A percentile compares a stretch with the other conserved stretches of the same genome.
phyloP scores from a whole-genome alignment of 1,284 basidiomycete genomes.

The Fomes fomentarius region DNA sequence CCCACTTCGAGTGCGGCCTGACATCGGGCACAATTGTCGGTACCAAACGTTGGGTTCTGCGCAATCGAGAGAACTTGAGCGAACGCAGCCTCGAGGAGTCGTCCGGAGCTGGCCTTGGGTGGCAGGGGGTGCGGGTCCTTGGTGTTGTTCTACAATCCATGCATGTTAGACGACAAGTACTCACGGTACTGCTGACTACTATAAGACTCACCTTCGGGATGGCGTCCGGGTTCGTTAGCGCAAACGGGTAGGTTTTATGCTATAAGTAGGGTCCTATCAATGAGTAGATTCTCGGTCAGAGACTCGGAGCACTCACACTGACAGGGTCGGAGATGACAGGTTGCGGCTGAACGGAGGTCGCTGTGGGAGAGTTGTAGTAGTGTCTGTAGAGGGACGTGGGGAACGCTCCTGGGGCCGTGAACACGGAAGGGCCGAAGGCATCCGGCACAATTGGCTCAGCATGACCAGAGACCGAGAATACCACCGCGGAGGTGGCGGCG shows the following conservation, averaged over 20 bases:
- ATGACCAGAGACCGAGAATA: conserved; percentile 11
- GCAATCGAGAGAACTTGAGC: conserved; percentile 58
- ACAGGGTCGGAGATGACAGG: conserved; percentile 73
- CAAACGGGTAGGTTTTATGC: conserved; percentile 58
- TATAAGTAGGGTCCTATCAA: conserved; percentile 24
- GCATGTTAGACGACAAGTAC: neutral
- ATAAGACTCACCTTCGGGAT: conserved; percentile 47
- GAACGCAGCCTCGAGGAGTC: conserved; percentile 53
- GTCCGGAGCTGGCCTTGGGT: conserved; percentile 46
- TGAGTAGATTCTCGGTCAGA: neutral
- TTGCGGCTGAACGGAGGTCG: conserved; percentile 67
- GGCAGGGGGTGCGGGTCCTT: conserved; percentile 70
- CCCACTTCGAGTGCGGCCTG: conserved; percentile 62
- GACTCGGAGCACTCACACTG: conserved; percentile 41
- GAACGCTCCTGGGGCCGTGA: conserved; percentile 63
- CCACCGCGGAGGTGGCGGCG: conserved; percentile 10
- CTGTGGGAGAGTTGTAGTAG: conserved; percentile 76
- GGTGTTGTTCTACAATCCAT: conserved; percentile 49
- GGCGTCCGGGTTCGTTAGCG: conserved; percentile 59
- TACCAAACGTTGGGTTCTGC: conserved; percentile 50
- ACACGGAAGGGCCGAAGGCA: conserved; percentile 46
- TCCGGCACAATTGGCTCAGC: conserved; percentile 13
- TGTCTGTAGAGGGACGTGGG: conserved; percentile 62
- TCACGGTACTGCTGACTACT: neutral
- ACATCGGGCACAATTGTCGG: conserved; percentile 63